Conservation (phyloP, 148 eudicot species). For the Heliosperma pusillum region DNA sequence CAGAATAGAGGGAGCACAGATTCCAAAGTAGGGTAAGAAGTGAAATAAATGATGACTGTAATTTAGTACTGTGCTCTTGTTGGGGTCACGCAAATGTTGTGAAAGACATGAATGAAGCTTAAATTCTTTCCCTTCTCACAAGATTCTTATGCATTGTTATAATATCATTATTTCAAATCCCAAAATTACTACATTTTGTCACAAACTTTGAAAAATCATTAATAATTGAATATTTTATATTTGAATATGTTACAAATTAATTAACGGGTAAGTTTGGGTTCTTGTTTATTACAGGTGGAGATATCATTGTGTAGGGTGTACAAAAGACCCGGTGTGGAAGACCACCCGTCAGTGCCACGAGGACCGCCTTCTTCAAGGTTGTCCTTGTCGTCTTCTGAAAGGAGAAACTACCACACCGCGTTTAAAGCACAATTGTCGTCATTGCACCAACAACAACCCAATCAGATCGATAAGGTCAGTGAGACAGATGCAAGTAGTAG, state of each 20-base stretch:
- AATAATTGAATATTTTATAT: neutral
- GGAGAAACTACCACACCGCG: constrained; percentile 13
- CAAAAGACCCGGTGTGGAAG: constrained; percentile 83
- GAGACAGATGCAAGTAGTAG: constrained; percentile 53
- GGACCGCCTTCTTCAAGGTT: constrained; percentile 25
- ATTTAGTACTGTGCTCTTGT: constrained; percentile 9
- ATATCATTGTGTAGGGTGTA: constrained; percentile 88
- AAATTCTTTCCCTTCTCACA: constrained; percentile 6
- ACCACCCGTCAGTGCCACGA: constrained; percentile 66
- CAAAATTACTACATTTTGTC: neutral
- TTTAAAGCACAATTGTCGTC: constrained; percentile 1
- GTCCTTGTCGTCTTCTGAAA: constrained; percentile 29
- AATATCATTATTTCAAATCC: constrained; percentile 8
- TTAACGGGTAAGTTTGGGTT: neutral
- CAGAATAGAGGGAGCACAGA: constrained; percentile 17
- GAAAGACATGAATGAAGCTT: constrained; percentile 35
- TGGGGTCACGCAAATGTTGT: constrained; percentile 34
- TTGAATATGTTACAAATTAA: too few relatives aligned
- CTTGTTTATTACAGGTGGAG: constrained; percentile 52
- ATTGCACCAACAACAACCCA: neutral
- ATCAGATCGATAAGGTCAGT: constrained; percentile 28
- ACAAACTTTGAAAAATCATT: neutral
- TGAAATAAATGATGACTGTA: constrained; percentile 17
- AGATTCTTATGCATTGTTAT: neutral
- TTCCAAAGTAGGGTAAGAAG: constrained; percentile 27